Evolutionary conservation across 768 basidiomycete species (phyloP).

Genomic region (Paxillus rubicundulus): DNA sequence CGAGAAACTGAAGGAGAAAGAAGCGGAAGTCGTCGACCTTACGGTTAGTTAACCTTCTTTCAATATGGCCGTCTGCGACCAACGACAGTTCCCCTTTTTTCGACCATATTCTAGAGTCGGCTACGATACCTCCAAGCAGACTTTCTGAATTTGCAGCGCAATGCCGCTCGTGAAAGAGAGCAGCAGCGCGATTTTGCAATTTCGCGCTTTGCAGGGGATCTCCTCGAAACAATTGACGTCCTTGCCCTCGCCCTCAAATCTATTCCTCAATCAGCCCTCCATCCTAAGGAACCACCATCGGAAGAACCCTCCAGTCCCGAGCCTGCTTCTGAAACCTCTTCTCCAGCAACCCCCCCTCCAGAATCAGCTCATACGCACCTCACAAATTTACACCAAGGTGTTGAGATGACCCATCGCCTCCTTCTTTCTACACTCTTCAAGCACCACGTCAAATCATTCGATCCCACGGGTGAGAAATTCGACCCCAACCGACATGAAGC

Average conservation of each 20-base stretch:
- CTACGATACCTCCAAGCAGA: slow-evolving; percentile 93
- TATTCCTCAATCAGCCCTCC: slow-evolving; percentile 53
- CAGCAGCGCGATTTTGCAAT: slow-evolving; percentile 94
- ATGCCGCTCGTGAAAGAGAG: slow-evolving; percentile 86
- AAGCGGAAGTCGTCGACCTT: slow-evolving; percentile 78
- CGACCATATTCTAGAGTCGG: slow-evolving; percentile 57
- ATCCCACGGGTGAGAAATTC: slow-evolving; percentile 89
- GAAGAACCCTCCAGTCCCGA: slow-evolving; percentile 30
- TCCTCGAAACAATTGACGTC: slow-evolving; percentile 89
- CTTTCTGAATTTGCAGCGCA: slow-evolving; percentile 91
- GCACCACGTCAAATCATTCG: slow-evolving; percentile 89
- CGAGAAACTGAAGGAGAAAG: slow-evolving; percentile 73
- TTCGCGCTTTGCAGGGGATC: slow-evolving; percentile 83
- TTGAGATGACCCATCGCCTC: slow-evolving; percentile 88
- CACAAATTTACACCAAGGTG: slow-evolving; percentile 76
- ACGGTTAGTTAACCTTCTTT: slow-evolving; percentile 52
- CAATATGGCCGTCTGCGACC: neutral
- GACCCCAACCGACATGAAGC: slow-evolving; percentile 97
- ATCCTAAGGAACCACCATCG: slow-evolving; percentile 23
- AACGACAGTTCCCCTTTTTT: slow-evolving; percentile 6
- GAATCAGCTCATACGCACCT: slow-evolving; percentile 62
- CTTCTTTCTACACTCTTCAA: slow-evolving; percentile 88
- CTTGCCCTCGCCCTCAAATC: slow-evolving; percentile 82
- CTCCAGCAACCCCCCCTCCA: slow-evolving; percentile 29
- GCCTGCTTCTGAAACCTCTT: slow-evolving; percentile 29